Evolutionary conservation across 257 asterid genomes (phyloP).

Genomic region (Paulownia fortunei): DNA sequence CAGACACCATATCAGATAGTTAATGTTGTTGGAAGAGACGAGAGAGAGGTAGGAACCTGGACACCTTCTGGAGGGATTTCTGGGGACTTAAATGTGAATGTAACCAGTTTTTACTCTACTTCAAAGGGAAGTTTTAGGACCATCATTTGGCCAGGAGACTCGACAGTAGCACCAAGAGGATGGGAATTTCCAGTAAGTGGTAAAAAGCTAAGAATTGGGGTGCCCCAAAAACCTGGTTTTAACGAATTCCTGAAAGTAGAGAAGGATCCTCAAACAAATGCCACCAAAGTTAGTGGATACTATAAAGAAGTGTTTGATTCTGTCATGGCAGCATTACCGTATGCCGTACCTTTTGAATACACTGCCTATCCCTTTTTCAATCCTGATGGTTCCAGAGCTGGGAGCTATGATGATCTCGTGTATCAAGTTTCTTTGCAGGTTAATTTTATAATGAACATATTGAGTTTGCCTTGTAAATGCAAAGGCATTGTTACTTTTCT

Average conservation of each 20-base stretch:
- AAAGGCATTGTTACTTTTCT: not conserved
- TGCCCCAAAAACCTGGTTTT: conserved; percentile 47
- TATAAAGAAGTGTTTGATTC: conserved; percentile 40
- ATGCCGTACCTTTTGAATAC: conserved; percentile 43
- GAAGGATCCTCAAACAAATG: conserved; percentile 32
- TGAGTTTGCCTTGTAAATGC: too few relatives aligned
- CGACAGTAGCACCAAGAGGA: conserved; percentile 45
- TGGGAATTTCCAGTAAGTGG: conserved; percentile 49
- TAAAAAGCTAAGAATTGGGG: conserved; percentile 41
- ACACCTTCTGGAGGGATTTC: conserved; percentile 29
- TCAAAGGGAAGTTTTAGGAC: conserved; percentile 11
- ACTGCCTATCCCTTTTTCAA: conserved; percentile 29
- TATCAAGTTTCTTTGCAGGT: conserved; percentile 55
- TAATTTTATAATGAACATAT: not conserved
- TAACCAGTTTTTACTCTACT: not conserved
- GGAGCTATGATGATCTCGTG: conserved; percentile 56
- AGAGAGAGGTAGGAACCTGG: conserved; percentile 50
- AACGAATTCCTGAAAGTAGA: conserved; percentile 44
- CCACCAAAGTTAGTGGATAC: conserved; percentile 41
- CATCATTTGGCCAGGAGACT: conserved; percentile 62
- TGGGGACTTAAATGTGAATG: not conserved
- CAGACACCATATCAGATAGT: conserved; percentile 33
- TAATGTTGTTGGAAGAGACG: conserved; percentile 36
- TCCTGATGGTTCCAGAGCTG: conserved; percentile 37
- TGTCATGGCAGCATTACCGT: conserved; percentile 47